Conservation (phyloP, 345 rosid species). For the Zanthoxylum bungeanum region DNA sequence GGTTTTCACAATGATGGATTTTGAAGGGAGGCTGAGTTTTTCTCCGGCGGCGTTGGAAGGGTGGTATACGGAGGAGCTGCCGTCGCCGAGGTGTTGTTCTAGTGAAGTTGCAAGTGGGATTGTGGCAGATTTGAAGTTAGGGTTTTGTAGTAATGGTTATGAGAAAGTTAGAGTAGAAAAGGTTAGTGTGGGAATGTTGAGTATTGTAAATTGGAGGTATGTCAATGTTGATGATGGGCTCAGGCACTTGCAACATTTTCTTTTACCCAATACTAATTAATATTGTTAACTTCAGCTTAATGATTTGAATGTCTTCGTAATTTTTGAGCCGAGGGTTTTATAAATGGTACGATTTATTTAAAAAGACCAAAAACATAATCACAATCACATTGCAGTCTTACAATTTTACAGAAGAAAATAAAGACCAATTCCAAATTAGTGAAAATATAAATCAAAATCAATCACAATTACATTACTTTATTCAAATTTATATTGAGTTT, state of each 20-base stretch:
- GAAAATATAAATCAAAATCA: too few species aligned
- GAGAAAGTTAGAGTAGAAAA: conserved; percentile 22
- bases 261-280: conserved; percentile 22
- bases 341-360: too few species aligned
- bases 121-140: conserved; percentile 42
- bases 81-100: conserved; percentile 35
- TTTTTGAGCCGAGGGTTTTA: too few species aligned
- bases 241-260: conserved; percentile 50
- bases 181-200: conserved; percentile 40
- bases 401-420: too few species aligned
- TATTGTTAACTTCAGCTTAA: too few species aligned
- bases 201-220: conserved; percentile 42
- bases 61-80: conserved; percentile 54
- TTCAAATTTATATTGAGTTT: too few species aligned
- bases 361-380: too few species aligned
- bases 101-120: conserved; percentile 28
- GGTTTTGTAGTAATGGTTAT: neutral
- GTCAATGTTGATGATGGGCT: conserved; percentile 42
- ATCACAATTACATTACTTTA: too few species aligned
- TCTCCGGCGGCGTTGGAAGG: conserved; percentile 15
- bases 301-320: too few species aligned
- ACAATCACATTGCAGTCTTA: too few species aligned
- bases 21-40: conserved; percentile 19
- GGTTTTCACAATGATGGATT: conserved; percentile 43
- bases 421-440: too few species aligned